Base-by-base conservation (phyloP, 2,329 filamentous ascomycete species). In the Parafenestella ontariensis region DNA sequence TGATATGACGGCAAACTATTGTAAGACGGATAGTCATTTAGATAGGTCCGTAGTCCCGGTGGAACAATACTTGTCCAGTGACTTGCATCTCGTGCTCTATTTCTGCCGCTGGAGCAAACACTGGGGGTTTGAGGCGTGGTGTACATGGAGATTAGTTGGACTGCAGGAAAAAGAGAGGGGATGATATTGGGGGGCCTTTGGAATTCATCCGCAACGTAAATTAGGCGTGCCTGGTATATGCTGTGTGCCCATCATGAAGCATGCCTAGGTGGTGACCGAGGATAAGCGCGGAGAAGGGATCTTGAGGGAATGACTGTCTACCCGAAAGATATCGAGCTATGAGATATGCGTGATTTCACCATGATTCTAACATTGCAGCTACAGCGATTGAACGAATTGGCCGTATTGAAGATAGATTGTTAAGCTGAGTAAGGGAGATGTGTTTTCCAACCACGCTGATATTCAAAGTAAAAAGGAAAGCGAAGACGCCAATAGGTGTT, bases 101-200 rank as follows among this genome's bases (percentile, higher is more conserved):
- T 29, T 24, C 20, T 37, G 15, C 23, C 6, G 21, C n/a, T 26
- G 15, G 17, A 56, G 44, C 43, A 56, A 45, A 56, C 44, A 42
- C 9, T 11, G 17, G 11, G 10, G n/a, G 23, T 52, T 13, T 29
- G 31, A 15, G 29, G 37, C 36, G 20, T n/a, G n/a, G n/a, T n/a
- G n/a, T n/a, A n/a, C n/a, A n/a, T n/a, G n/a, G n/a, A n/a, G n/a
- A n/a, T n/a, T n/a, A n/a, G n/a, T n/a, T n/a, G n/a, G n/a, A n/a
- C n/a, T n/a, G n/a, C n/a, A n/a, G n/a, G n/a, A n/a, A n/a, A n/a
- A n/a, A n/a, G n/a, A n/a, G n/a, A n/a, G n/a, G n/a, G n/a, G n/a
- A n/a, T n/a, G n/a, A n/a, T n/a, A n/a, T n/a, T n/a, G n/a, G n/a
- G n/a, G n/a, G n/a, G n/a, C n/a, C n/a, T n/a, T n/a, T n/a, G n/a